Evolutionary conservation across 805 yeast genomes (phyloP).

Genomic region (Nadsonia fulvescens): DNA sequence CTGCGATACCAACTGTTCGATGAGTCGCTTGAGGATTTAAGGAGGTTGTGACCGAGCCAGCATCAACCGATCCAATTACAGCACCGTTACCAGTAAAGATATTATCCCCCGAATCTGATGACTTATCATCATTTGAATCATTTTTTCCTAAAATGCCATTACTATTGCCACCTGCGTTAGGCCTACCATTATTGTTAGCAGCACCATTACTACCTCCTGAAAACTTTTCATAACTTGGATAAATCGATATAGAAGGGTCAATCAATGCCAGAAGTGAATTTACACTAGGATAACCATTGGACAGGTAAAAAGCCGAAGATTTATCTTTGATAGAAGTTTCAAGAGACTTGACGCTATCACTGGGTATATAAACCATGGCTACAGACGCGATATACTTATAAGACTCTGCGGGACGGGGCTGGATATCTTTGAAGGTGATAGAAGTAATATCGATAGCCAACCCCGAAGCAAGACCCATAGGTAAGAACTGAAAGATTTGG

Average conservation of each 20-base stretch:
- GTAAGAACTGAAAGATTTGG: constrained; percentile 70
- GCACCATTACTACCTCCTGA: too few species aligned
- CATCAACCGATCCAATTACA: constrained; percentile 17
- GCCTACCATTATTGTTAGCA: constrained; percentile 4
- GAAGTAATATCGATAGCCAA: constrained; percentile 25
- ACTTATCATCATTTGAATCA: constrained; percentile 4
- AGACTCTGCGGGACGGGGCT: constrained; percentile 47
- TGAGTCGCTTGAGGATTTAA: constrained; percentile 21
- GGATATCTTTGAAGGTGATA: constrained; percentile 47
- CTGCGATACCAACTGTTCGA: constrained; percentile 56
- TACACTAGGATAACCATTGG: constrained; percentile 35
- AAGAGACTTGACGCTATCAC: too few species aligned
- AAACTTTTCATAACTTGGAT: constrained; percentile 12
- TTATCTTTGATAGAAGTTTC: constrained; percentile 10
- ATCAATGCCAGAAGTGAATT: constrained; percentile 45
- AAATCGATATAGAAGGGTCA: constrained; percentile 45
- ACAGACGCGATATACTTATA: constrained; percentile 62
- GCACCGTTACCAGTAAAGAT: constrained; percentile 13
- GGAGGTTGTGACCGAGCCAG: constrained; percentile 11
- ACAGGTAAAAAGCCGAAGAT: too few species aligned
- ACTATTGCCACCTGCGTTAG: constrained; percentile 2
- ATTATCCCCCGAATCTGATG: constrained; percentile 5
- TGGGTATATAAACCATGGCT: constrained; percentile 75
- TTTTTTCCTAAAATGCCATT: constrained; percentile 1
- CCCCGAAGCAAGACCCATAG: constrained; percentile 50